These are phyloP conservation scores for Auricularia auricula-judae DNA, from an alignment of 768 basidiomycete genomes.

Conservation along the genomic window DNA sequence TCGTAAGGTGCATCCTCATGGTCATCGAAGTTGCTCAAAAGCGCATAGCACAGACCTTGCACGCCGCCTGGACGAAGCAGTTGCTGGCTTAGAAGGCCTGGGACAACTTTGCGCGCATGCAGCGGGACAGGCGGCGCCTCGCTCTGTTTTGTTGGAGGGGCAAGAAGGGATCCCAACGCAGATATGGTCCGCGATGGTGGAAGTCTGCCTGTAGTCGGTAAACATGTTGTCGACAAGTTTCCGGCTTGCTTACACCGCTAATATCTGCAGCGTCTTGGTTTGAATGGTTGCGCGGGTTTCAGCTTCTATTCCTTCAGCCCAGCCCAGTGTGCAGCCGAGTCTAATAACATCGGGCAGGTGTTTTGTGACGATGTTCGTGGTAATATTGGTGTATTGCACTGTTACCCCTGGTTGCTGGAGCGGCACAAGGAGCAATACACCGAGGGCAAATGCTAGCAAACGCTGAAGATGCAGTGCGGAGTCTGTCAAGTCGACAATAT, in stretches of 20 bases:
- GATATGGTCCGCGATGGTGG: slow-evolving; percentile 55
- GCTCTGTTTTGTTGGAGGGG: slow-evolving; percentile 15
- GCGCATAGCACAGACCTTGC: slow-evolving; percentile 51
- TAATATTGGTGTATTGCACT: slow-evolving; percentile 41
- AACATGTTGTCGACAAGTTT: neutral
- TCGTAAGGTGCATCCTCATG: slow-evolving; percentile 45
- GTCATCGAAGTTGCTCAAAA: slow-evolving; percentile 55
- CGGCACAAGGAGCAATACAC: slow-evolving; percentile 44
- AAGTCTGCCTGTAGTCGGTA: slow-evolving; percentile 30
- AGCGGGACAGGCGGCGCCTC: slow-evolving; percentile 23
- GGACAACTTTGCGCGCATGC: slow-evolving; percentile 49
- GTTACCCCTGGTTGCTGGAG: slow-evolving; percentile 20
- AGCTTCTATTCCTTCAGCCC: slow-evolving; percentile 53
- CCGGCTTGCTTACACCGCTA: slow-evolving; percentile 4
- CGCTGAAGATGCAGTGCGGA: slow-evolving; percentile 30
- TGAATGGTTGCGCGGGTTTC: slow-evolving; percentile 43
- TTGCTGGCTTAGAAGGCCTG: slow-evolving; percentile 57
- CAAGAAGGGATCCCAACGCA: slow-evolving; percentile 50
- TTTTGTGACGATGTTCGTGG: slow-evolving; percentile 43
- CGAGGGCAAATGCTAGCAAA: slow-evolving; percentile 34
- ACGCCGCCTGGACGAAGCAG: slow-evolving; percentile 62
- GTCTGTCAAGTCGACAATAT: slow-evolving; percentile 35
- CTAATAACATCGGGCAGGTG: slow-evolving; percentile 49
- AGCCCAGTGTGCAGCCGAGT: slow-evolving; percentile 55
- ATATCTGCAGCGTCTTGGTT: slow-evolving; percentile 51